Conservation (phyloP, 495 filamentous ascomycete species). For the Penicillium manginii region DNA sequence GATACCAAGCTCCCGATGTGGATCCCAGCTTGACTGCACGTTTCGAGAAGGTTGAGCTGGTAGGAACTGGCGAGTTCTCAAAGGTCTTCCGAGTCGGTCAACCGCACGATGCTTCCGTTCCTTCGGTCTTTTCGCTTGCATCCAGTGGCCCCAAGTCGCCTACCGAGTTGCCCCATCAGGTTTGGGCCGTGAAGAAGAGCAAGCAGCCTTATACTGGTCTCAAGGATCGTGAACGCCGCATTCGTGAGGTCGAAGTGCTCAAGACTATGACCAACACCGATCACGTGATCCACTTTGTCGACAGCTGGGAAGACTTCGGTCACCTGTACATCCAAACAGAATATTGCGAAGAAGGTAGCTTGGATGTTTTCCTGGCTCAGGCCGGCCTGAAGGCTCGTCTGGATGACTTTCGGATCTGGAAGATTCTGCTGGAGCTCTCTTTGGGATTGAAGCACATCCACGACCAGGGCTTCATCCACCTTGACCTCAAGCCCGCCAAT, state of each 20-base stretch:
- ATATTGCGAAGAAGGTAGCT: conserved; percentile 88
- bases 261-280: conserved; percentile 71
- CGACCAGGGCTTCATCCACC: conserved; percentile 83
- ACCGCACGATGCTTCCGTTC: conserved; percentile 42
- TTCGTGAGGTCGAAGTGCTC: conserved; percentile 79
- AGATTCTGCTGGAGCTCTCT: conserved; percentile 83
- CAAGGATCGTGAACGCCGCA: conserved; percentile 74
- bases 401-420: conserved; percentile 98
- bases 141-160: conserved; percentile 44
- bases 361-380: conserved; percentile 78
- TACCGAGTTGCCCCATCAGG: conserved; percentile 50
- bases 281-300: conserved; percentile 78
- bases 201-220: conserved; percentile 74
- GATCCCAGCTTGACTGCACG: conserved; percentile 69
- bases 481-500: conserved; percentile 95
- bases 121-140: conserved; percentile 49
- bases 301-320: conserved; percentile 80
- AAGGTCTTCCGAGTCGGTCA: conserved; percentile 81
- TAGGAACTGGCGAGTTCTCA: conserved; percentile 91
- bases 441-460: conserved; percentile 87
- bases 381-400: conserved; percentile 81
- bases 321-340: conserved; percentile 97
- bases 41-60: conserved; percentile 75
- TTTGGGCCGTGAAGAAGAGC: conserved; percentile 93
- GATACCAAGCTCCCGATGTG: conserved; percentile 63